Evolutionary conservation across 768 basidiomycete species (phyloP), one percentile per base, ranked within the genome.

Genomic region (Phlebiopsis flavidoalba): DNA sequence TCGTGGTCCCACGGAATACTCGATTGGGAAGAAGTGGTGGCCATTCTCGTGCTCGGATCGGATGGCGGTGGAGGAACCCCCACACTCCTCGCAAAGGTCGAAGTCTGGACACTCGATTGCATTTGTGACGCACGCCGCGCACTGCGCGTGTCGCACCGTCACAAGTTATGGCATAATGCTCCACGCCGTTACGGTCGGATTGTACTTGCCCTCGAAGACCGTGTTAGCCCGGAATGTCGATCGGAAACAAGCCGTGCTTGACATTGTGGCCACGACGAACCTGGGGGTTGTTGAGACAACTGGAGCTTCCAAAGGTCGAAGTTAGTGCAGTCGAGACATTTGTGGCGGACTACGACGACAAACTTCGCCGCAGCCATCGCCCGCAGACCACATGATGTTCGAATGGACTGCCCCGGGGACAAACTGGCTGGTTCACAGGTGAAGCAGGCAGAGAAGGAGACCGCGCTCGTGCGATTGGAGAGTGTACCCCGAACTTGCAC

Each of bases 21-120:
- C 37, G 43, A 60, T 54, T 5, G 59, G 59, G 59, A 60, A 60
- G 51, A 53, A 54, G 15, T 40, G 52, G 19, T 60, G 59, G 1
- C 15, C 26, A 12, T 21, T 1, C 21, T 35, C 15, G 52, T 60
- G 59, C 40, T n/a, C 7, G 15, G 37, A 22, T 26, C 54, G 56
- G 24, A 47, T 37, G 24, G 48, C n/a, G 51, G 59, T 52, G n/a
- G 73, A 67, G 19, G 70, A 64, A 26, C 88, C n/a, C n/a, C n/a
- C 76, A 69, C 89, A 91, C 0, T 66, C 1, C 0, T 83, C 77
- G 71, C 89, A 91, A 57, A 91, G 74, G 72, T 92, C 89, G 67
- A 86, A 91, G 69, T 91, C 90, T 0, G 82, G 77, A 70, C 91
- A 93, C 64, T 90, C 87, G n/a, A 91, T 72, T n/a, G 66, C 92